phyloP scores from a whole-genome alignment of 1,284 basidiomycete species.

The Golubevia pallescens region DNA sequence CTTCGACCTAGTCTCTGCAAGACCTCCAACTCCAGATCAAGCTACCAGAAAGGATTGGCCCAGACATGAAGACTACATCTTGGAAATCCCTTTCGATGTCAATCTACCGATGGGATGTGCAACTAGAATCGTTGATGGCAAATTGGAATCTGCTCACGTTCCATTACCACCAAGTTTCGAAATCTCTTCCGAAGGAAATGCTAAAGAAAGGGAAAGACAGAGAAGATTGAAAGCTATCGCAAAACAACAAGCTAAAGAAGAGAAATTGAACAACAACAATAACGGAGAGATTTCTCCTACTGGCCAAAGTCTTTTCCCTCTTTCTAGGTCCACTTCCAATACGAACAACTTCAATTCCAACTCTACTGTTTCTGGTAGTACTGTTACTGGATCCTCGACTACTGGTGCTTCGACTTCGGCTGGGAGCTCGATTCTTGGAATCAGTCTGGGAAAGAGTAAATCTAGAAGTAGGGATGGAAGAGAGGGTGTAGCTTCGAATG shows the following conservation, averaged over 20 bases:
- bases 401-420: neutral
- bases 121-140: slow-evolving; percentile 44
- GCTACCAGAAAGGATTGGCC: slow-evolving; percentile 19
- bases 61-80: slow-evolving; percentile 30
- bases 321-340: neutral
- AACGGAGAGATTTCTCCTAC: neutral
- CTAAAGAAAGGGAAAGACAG: neutral
- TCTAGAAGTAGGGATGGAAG: neutral
- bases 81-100: slow-evolving; percentile 38
- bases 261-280: neutral
- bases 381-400: neutral
- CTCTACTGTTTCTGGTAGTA: neutral
- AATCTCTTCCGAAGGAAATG: slow-evolving; percentile 37
- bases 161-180: slow-evolving; percentile 50
- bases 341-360: neutral
- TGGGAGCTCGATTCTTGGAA: neutral
- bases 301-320: neutral
- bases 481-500: neutral
- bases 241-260: neutral
- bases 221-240: neutral
- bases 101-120: slow-evolving; percentile 44
- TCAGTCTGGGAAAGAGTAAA: neutral
- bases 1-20: slow-evolving; percentile 28
- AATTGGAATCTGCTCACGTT: slow-evolving; percentile 38
- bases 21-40: slow-evolving; percentile 10